phyloP scores from a whole-genome alignment of 2,329 filamentous ascomycete species.

The Trichocomaceae sp. region DNA sequence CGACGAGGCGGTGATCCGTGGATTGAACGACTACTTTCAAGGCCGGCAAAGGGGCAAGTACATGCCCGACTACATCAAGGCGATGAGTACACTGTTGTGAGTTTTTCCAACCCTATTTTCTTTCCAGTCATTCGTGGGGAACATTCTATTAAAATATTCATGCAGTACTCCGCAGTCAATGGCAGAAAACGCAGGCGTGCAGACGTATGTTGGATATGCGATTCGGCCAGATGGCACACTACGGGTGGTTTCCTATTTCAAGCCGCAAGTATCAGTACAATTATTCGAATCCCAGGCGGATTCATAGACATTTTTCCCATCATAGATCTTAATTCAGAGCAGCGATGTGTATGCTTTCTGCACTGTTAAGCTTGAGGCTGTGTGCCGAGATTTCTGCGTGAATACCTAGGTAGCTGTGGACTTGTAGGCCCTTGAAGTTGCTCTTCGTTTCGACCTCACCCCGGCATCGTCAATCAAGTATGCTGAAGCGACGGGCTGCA shows the following conservation, averaged over 20 bases:
- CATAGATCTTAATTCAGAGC: background rate
- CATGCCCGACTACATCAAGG: background rate
- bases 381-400: background rate
- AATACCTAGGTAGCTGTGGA: background rate
- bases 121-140: background rate
- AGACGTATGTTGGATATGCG: background rate
- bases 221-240: background rate
- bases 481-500: background rate
- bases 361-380: background rate
- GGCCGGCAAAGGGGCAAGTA: background rate
- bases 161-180: background rate
- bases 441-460: background rate
- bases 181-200: background rate
- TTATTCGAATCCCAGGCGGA: background rate
- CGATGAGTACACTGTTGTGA: background rate
- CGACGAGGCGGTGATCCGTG: constrained; percentile 12
- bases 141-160: background rate
- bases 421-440: background rate
- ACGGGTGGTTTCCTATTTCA: background rate
- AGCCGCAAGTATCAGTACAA: background rate
- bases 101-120: background rate
- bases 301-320: background rate
- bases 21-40: constrained; percentile 3
- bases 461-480: background rate
- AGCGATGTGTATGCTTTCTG: background rate